Base-by-base conservation (phyloP, 345 rosid species). In the Gossypium mustelinum region DNA sequence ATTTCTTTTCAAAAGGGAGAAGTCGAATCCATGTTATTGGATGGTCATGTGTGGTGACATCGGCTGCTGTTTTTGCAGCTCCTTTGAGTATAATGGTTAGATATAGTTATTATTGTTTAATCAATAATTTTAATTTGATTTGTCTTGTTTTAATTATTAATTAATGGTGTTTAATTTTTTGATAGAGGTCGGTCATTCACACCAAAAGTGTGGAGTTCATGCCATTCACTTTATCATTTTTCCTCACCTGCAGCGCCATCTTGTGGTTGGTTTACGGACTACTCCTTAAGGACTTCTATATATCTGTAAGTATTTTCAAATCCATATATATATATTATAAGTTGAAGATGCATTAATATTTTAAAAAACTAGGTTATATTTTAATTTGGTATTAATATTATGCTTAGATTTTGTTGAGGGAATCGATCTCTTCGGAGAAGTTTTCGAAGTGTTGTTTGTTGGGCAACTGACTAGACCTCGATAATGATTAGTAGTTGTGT, bases 151-250 rank as follows among this genome's bases (percentile, higher is more conserved):
- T 54, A 2, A 7, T 11, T 11, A 3, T 58, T 44, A 45, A 7
- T 60, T 22, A 11, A 0, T 27, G 9, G 11, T 20, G 34, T 58
- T 9, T 22, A 10, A 58, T 24, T 34, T 34, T 58, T 51, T 24
- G 1, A 3, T 54, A 77, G 76, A 71, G 79, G 89, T 62, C 62
- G 61, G 98, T 94, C 7, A 77, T 94, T 24, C 76, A 84, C 50
- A 94, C 98, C 39, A 89, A 82, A 70, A 94, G 99, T 45, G 99
- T 94, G 22, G 97, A 91, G 77, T 94, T 85, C 85, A 92, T 94
- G 99, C 99, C 99, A 1, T 87, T 94, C 74, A 78, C 79, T 56
- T 77, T 94, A n/a, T 93, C 99, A 17, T 81, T 94, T 78, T 91
- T 83, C 81, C 96, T 94, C 51, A 92, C 98, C 14, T 34, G 90